phyloP scores from a whole-genome alignment of 495 filamentous ascomycete genomes.

The Neurospora intermedia region DNA sequence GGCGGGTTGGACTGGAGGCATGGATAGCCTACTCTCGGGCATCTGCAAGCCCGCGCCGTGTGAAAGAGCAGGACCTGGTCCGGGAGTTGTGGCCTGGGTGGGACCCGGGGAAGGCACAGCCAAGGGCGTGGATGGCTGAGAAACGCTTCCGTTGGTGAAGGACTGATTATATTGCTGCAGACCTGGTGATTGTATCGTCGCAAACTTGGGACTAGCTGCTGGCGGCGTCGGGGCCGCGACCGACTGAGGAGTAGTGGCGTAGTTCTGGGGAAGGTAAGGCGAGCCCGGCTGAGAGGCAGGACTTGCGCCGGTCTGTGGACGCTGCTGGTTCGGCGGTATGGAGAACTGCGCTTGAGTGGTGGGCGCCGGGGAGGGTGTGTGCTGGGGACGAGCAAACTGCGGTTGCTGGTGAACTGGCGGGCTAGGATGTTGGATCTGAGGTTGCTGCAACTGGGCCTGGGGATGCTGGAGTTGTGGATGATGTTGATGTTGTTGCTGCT shows the following conservation, averaged over 20 bases:
- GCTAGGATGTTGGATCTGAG: background rate
- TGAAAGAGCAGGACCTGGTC: background rate
- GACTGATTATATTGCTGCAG: background rate
- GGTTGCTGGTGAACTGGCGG: slow-evolving; percentile 3
- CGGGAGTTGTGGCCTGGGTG: background rate
- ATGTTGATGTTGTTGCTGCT: background rate
- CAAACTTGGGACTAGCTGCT: background rate
- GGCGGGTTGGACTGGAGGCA: background rate
- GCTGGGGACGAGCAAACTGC: slow-evolving; percentile 16
- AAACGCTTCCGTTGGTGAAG: background rate
- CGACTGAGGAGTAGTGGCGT: slow-evolving; percentile 10
- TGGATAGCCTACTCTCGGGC: background rate
- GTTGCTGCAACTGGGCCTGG: background rate
- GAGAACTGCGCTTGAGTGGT: slow-evolving; percentile 15
- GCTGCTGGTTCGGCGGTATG: slow-evolving; percentile 48
- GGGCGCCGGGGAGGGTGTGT: slow-evolving; percentile 25
- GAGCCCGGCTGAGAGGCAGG: slow-evolving; percentile 31
- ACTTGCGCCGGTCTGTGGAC: slow-evolving; percentile 57
- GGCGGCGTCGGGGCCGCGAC: background rate
- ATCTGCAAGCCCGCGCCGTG: background rate
- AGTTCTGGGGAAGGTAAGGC: slow-evolving; percentile 8
- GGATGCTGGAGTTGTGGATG: background rate
- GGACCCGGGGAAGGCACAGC: background rate
- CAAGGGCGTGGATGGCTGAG: background rate
- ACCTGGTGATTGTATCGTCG: background rate